phyloP scores from a whole-genome alignment of 129 eudicot species.

The Flaveria robusta region DNA sequence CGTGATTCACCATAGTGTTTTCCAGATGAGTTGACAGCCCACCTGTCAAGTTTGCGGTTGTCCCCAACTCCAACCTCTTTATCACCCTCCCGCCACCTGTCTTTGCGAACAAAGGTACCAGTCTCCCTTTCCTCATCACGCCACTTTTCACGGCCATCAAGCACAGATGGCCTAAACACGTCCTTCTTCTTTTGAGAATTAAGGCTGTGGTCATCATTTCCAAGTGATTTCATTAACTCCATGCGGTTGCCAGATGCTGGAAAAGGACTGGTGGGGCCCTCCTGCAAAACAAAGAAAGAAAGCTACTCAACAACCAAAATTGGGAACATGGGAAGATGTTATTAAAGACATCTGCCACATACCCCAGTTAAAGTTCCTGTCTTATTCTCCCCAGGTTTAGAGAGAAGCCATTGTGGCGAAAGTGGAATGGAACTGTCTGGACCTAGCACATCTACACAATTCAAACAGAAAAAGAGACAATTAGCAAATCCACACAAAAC shows the following conservation, averaged over 20 bases:
- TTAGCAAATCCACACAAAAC: not conserved
- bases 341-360: constrained; percentile 28
- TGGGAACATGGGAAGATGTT: not conserved
- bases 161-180: constrained; percentile 81
- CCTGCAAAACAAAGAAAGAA: constrained; percentile 43
- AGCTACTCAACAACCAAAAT: not conserved
- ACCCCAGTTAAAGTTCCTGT: constrained; percentile 66
- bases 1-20: constrained; percentile 72
- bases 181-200: constrained; percentile 76
- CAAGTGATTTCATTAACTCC: constrained; percentile 53
- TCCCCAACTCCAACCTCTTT: constrained; percentile 56
- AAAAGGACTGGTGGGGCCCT: constrained; percentile 49
- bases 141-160: constrained; percentile 89
- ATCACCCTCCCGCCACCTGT: constrained; percentile 86
- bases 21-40: constrained; percentile 59
- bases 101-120: constrained; percentile 57
- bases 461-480: constrained; percentile 16
- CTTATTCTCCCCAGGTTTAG: constrained; percentile 87
- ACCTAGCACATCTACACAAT: constrained; percentile 64
- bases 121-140: constrained; percentile 97
- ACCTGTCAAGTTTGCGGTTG: constrained; percentile 66
- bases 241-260: constrained; percentile 43
- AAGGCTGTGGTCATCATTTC: constrained; percentile 45
- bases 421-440: constrained; percentile 81
- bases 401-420: constrained; percentile 98